Conservation (phyloP, 768 basidiomycete species). For the Phylloporus arenicola region DNA sequence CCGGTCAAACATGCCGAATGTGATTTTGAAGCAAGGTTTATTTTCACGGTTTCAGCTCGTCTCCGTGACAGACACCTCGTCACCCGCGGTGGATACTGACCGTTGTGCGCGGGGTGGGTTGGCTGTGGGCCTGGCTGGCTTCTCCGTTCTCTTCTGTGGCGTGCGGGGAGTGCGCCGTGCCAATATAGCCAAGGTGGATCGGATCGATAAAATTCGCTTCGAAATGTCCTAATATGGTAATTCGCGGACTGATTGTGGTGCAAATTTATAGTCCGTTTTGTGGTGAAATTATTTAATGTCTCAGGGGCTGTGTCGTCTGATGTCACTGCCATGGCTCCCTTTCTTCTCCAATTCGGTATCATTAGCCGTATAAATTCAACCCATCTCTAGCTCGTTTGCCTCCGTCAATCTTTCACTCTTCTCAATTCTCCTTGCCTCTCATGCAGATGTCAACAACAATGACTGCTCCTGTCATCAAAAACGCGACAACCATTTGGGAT, state of each 20-base stretch:
- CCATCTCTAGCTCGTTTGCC: conserved; percentile 5
- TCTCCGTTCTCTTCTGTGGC: conserved; percentile 15
- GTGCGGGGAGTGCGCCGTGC: conserved; percentile 10
- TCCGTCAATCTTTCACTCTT: conserved; percentile 2
- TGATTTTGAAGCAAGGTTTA: neutral
- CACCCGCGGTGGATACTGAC: conserved; percentile 4
- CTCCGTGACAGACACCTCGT: too few species aligned
- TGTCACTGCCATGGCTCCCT: conserved; percentile 30
- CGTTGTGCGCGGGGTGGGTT: neutral
- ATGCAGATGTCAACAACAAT: conserved; percentile 21
- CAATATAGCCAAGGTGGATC: conserved; percentile 6
- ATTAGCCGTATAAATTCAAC: conserved; percentile 28
- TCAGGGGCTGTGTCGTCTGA: conserved; percentile 29
- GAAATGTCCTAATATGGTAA: neutral
- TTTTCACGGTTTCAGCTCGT: conserved; percentile 11
- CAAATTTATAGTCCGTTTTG: conserved; percentile 6
- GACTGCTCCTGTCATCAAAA: conserved; percentile 42
- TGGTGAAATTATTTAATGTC: conserved; percentile 15
- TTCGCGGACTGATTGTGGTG: conserved; percentile 4
- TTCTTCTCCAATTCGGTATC: conserved; percentile 26
- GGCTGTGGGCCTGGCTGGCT: neutral
- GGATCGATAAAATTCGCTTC: conserved; percentile 13
- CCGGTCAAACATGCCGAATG: too few species aligned
- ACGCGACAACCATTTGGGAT: conserved; percentile 70
- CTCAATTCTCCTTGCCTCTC: neutral